These are phyloP conservation scores for Naumovozyma baii DNA, from an alignment of 805 yeast genomes.

Conservation along the genomic window DNA sequence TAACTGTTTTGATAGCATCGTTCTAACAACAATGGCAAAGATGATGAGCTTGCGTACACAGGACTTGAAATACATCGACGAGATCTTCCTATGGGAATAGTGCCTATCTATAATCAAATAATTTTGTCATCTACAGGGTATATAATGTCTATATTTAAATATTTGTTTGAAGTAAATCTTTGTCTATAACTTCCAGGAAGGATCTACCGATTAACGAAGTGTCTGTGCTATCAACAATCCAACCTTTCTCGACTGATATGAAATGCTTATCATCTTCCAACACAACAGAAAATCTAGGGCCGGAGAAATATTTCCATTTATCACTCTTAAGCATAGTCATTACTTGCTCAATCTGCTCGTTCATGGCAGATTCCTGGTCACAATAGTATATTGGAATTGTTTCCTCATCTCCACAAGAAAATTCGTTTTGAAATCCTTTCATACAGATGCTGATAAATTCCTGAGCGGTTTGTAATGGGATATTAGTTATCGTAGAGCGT, in stretches of 20 bases:
- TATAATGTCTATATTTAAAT: too few relatives aligned
- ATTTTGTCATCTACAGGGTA: neutral
- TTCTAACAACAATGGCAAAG: too few relatives aligned
- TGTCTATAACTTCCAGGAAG: constrained; percentile 12
- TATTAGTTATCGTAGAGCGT: constrained; percentile 66
- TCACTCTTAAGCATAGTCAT: constrained; percentile 42
- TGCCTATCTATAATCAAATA: too few relatives aligned
- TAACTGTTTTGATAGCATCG: too few relatives aligned
- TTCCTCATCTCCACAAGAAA: constrained; percentile 11
- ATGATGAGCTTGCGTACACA: too few relatives aligned
- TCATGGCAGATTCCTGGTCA: constrained; percentile 23
- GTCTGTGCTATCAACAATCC: constrained; percentile 11
- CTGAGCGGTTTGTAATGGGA: constrained; percentile 36
- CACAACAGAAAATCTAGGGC: constrained; percentile 61
- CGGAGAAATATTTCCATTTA: constrained; percentile 68
- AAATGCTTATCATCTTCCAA: constrained; percentile 30
- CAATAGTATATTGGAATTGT: constrained; percentile 24
- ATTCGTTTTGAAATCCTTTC: constrained; percentile 16
- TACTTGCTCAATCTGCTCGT: constrained; percentile 34
- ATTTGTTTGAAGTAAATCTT: neutral
- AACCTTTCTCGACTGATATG: constrained; percentile 46
- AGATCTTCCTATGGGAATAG: too few relatives aligned
- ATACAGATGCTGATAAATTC: constrained; percentile 25
- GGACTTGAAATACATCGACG: too few relatives aligned
- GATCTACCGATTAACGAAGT: constrained; percentile 9